These are phyloP conservation scores for Cryomyces antarcticus DNA, from an alignment of 495 filamentous ascomycete species.

Conservation along the genomic window DNA sequence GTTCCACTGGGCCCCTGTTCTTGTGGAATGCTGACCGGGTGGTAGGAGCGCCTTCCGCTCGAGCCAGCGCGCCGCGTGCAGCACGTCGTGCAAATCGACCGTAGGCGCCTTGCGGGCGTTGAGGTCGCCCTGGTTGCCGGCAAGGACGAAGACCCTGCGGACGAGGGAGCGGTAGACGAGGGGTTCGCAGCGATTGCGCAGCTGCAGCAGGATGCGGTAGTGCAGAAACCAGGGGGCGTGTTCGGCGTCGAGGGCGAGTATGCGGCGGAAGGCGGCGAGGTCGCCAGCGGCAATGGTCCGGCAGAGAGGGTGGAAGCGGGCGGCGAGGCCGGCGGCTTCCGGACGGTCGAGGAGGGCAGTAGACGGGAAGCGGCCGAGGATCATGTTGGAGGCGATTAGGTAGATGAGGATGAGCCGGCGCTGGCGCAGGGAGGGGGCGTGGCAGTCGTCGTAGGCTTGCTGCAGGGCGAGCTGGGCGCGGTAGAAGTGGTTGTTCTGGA, in stretches of 20 bases:
- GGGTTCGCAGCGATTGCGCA: constrained; percentile 53
- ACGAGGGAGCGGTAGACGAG: constrained; percentile 72
- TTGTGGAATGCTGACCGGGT: background rate
- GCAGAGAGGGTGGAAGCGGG: constrained; percentile 56
- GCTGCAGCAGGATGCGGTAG: constrained; percentile 52
- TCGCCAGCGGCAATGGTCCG: constrained; percentile 57
- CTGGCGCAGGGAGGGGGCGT: constrained; percentile 39
- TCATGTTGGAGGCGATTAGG: constrained; percentile 62
- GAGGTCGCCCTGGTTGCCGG: constrained; percentile 30
- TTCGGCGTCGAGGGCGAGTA: constrained; percentile 28
- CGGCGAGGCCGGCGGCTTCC: constrained; percentile 48
- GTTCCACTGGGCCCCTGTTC: too few species aligned
- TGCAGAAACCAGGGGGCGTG: constrained; percentile 48
- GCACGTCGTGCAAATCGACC: constrained; percentile 32
- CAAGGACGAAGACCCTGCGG: constrained; percentile 51
- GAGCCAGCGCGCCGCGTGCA: constrained; percentile 23
- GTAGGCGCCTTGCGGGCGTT: constrained; percentile 30
- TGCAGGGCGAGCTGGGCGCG: constrained; percentile 53
- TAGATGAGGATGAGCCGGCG: constrained; percentile 65
- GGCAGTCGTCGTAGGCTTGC: constrained; percentile 62
- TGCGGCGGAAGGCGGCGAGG: constrained; percentile 51
- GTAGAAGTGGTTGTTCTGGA: constrained; percentile 61
- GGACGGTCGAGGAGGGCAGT: constrained; percentile 39
- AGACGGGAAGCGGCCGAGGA: constrained; percentile 72
- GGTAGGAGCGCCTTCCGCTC: constrained; percentile 11